Evolutionary conservation across 2,329 filamentous ascomycete genomes (phyloP).

Genomic region (Stachybotrys elegans): DNA sequence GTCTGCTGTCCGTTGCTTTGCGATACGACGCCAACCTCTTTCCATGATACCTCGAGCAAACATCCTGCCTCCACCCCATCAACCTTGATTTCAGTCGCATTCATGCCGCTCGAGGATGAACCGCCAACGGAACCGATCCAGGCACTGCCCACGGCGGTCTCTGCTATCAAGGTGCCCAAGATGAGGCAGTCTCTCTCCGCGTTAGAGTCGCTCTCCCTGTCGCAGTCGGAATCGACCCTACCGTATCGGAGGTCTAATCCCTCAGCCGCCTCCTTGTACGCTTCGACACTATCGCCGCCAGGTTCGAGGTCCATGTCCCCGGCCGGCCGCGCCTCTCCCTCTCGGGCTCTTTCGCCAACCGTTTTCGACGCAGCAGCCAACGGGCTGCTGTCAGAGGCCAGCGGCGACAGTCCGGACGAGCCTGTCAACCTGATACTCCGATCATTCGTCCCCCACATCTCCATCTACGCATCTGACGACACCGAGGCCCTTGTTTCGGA

Average conservation of each 20-base stretch:
- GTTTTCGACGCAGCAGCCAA: slow-evolving; percentile 46
- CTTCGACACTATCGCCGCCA: slow-evolving; percentile 62
- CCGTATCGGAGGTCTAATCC: slow-evolving; percentile 51
- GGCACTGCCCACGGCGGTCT: slow-evolving; percentile 62
- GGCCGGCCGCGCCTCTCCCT: slow-evolving; percentile 52
- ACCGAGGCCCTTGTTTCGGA: slow-evolving; percentile 73
- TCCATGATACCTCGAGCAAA: too few species aligned
- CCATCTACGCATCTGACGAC: slow-evolving; percentile 80
- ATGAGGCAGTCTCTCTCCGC: slow-evolving; percentile 53
- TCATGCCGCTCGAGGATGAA: slow-evolving; percentile 63
- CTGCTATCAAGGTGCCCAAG: slow-evolving; percentile 55
- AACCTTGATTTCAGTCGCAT: slow-evolving; percentile 28
- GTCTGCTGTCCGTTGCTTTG: too few species aligned
- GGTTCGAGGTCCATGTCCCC: slow-evolving; percentile 66
- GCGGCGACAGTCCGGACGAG: slow-evolving; percentile 43
- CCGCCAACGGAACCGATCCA: slow-evolving; percentile 63
- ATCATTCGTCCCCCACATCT: slow-evolving; percentile 85
- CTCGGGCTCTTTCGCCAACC: slow-evolving; percentile 52
- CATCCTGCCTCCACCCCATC: slow-evolving; percentile 8
- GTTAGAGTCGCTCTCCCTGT: slow-evolving; percentile 38
- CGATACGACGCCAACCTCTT: too few species aligned
- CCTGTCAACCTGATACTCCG: slow-evolving; percentile 67
- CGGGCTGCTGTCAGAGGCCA: slow-evolving; percentile 38
- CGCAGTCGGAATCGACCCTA: slow-evolving; percentile 48
- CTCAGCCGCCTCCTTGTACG: slow-evolving; percentile 56